Evolutionary conservation across 2,329 filamentous ascomycete genomes (phyloP), one percentile per base, ranked within the genome.

Genomic region (Drechslera avenae): DNA sequence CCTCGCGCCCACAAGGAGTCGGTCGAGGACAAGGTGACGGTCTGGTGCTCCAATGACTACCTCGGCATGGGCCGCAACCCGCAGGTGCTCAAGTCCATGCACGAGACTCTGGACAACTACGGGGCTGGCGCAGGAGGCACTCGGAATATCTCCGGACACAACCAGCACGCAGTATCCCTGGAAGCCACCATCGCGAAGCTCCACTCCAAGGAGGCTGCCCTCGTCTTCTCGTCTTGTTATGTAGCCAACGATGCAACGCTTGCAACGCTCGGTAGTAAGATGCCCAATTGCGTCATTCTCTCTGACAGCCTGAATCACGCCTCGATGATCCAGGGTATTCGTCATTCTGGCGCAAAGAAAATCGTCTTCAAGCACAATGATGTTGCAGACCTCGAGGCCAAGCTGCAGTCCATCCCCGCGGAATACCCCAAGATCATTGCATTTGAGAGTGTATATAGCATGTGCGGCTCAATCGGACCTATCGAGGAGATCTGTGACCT

Each of bases 31-130:
- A 86, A 86, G 45, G 94, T 99, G 50, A 96, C 93, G 1, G 94
- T 99, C 18, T 99, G 94, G 94, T 99, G 94, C 81, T 95, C 93
- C 72, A 99, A 99, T 70, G 94, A 99, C 75, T 99, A 99, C 74
- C 85, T 99, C 14, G 94, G 94, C 64, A 99, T 99, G 94, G 93
- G 94, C 36, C 85, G 91, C 65, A 97, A 97, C 76, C 83, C 85
- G 10, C 81, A 90, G 42, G 94, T 99, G 9, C 78, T 99, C 67
- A 86, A 89, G 73, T 85, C 85, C 49, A 99, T 99, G 94, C 93
- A 99, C 73, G 84, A 94, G 72, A 97, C 93, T 2, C 79, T 99
- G 36, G 92, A 99, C 64, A 90, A 86, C 70, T 99, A 99, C 67
- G 94, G 94, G 52, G 91, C 94, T 28, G 94, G 94, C 52, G 94